Evolutionary conservation across 208 protist species (phyloP), one percentile per base, ranked within the genome.

Genomic region (Leishmania mexicana): DNA sequence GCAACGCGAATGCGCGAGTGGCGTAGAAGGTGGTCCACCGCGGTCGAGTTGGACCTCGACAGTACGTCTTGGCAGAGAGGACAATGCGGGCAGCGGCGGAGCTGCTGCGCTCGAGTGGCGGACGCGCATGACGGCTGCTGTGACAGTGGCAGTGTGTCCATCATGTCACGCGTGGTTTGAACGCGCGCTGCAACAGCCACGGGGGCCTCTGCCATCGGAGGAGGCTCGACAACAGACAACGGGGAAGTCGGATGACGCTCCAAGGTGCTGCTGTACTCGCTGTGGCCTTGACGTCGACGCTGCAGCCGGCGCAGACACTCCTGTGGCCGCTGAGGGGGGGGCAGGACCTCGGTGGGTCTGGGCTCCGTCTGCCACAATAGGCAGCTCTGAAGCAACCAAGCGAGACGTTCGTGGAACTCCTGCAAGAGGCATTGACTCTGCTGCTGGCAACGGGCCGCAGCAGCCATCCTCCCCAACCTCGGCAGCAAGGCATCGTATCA

Each of bases 81-180:
- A 45, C 13, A 67, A 8, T 1, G 77, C 45, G 28, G 17, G 64
- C 45, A 24, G 5, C 64, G 49, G 11, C 45, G 6, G 31, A 45
- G 7, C 60, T 53, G 65, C 42, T 10, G 53, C 28, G n/a, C 45
- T 54, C 45, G 68, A 76, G 70, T 85, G 81, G 81, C 76, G 81
- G 40, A 79, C 81, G 11, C 57, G 51, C 28, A 38, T 85, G 81
- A 65, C 24, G 47, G 77, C 76, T 1, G 76, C 81, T 42, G 49
- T 81, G 60, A 75, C 72, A 10, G 19, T 85, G 15, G 70, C 62
- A 3, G 77, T 78, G 40, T 85, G 81, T 58, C 35, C 76, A 17
- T 58, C 81, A 47, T 85, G 81, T 51, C 38, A 75, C 57, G 62
- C 72, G 21, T 71, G 79, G 72, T 81, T 81, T 45, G 35, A 76